Conservation (phyloP, 2,329 filamentous ascomycete genomes). For the Fusarium sp. region DNA sequence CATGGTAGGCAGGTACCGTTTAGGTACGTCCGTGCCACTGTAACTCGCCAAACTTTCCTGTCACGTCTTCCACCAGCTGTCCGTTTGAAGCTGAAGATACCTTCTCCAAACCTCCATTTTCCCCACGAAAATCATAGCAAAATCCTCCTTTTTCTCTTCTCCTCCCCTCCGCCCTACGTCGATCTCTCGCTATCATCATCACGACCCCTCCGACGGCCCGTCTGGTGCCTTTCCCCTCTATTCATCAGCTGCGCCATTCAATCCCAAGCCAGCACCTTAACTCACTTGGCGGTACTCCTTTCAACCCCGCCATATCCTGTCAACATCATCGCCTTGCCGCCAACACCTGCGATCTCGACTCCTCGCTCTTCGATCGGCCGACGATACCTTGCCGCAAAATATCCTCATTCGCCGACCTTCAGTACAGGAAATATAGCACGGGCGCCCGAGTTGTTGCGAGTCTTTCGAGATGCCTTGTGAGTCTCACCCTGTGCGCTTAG, state of each 20-base stretch:
- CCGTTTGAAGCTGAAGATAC: conserved; percentile 34
- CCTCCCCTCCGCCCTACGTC: neutral
- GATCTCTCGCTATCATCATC: conserved; percentile 5
- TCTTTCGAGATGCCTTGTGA: conserved; percentile 55
- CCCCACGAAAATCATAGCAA: conserved; percentile 12
- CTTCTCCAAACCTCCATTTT: conserved; percentile 16
- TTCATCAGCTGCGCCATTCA: conserved; percentile 32
- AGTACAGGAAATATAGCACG: conserved; percentile 32
- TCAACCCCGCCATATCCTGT: conserved; percentile 44
- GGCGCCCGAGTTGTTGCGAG: conserved; percentile 42
- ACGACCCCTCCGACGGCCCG: conserved; percentile 20
- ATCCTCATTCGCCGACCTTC: conserved; percentile 29
- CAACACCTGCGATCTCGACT: conserved; percentile 32
- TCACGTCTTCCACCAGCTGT: conserved; percentile 34
- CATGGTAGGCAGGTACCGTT: conserved; percentile 30
- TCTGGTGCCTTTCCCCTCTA: conserved; percentile 20
- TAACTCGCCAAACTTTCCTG: conserved; percentile 42
- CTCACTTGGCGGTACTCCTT: conserved; percentile 32
- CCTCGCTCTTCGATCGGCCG: conserved; percentile 35
- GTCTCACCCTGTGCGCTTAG: conserved; percentile 39
- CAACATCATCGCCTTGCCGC: conserved; percentile 31
- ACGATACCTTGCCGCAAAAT: conserved; percentile 25
- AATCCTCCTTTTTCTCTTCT: conserved; percentile 4
- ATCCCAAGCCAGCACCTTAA: conserved; percentile 21
- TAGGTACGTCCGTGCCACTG: conserved; percentile 27